Evolutionary conservation across 1,139 yeast species (phyloP).

Genomic region (Saccharomyces hybrid): DNA sequence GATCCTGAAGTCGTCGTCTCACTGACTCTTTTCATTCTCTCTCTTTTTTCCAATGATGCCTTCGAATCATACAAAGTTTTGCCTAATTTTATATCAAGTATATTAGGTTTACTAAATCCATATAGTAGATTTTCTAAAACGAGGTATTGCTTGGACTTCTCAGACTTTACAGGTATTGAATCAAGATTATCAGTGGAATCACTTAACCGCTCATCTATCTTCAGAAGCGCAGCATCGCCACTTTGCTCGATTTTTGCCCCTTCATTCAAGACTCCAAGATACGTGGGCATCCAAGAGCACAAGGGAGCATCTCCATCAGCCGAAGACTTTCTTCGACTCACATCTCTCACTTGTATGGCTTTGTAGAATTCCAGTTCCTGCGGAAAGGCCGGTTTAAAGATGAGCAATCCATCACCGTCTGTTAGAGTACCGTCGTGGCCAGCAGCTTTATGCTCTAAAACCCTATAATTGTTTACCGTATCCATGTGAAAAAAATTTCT

Average conservation of each 20-base stretch:
- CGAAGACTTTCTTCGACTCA: constrained; percentile 14
- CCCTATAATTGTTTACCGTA: constrained; percentile 12
- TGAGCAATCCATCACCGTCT: constrained; percentile 52
- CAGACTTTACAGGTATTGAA: constrained; percentile 9
- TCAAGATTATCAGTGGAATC: not conserved
- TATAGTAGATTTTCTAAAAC: constrained; percentile 66
- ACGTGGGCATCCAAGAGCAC: constrained; percentile 48
- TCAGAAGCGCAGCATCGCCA: not conserved
- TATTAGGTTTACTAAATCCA: constrained; percentile 58
- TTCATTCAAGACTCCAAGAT: constrained; percentile 37
- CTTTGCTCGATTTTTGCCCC: constrained; percentile 26
- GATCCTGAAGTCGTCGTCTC: constrained; percentile 71
- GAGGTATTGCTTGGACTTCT: constrained; percentile 34
- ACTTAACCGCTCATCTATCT: constrained; percentile 4
- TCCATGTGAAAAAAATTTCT: constrained; percentile 3
- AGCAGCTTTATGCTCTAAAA: constrained; percentile 54
- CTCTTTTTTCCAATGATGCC: constrained; percentile 50
- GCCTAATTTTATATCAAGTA: constrained; percentile 82
- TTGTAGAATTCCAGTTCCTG: constrained; percentile 71
- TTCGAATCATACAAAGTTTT: constrained; percentile 54
- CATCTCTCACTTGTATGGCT: constrained; percentile 9
- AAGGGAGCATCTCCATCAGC: constrained; percentile 34
- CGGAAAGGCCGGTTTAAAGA: constrained; percentile 57
- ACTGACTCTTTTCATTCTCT: constrained; percentile 57
- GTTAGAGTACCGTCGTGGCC: constrained; percentile 81